Base-by-base conservation (phyloP, 768 basidiomycete genomes). In the Russula foetens region DNA sequence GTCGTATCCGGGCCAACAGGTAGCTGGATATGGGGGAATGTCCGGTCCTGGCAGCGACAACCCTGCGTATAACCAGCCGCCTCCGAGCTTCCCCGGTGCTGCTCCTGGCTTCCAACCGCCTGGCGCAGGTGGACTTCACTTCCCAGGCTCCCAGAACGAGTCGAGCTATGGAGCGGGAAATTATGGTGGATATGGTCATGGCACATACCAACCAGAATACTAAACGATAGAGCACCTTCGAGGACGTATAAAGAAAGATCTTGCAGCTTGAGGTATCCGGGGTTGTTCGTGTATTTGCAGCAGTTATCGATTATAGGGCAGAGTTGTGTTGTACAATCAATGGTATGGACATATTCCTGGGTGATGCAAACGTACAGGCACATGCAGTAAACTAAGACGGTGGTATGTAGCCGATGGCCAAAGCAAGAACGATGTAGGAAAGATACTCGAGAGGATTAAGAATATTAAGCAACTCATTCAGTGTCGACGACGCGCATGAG, bases 401-500 rank as follows among this genome's bases (percentile, higher is more conserved):
- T 35, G 12, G 31, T 23, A 23, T 8, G 17, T 7, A 41, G 19
- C n/a, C 45, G 49, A 15, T 23, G 6, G 23, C 49, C 4, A 43
- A 21, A 31, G 43, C 29, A n/a, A 0, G 33, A 33, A 3, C 2
- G 8, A 24, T 39, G 28, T 33, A 38, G 23, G 48, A 49, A 19
- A 5, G 23, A n/a, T 28, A 57, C 17, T 21, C 5, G 39, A n/a
- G 5, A 39, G 17, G 12, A 28, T 26, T 11, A 35, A 12, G n/a
- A n/a, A n/a, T n/a, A n/a, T n/a, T n/a, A n/a, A n/a, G n/a, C 23
- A 12, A 19, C 19, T 49, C 66, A 65, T 41, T 65, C 52, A 28
- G 84, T 76, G 49, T 73, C 74, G 52, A 84, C 26, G 68, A 90
- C 81, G 41, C 85, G 89, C 89, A 90, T 91, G 31, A 89, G 77